Evolutionary conservation across 345 rosid genomes (phyloP), one percentile per base, ranked within the genome.

Genomic region (Angophora floribunda): DNA sequence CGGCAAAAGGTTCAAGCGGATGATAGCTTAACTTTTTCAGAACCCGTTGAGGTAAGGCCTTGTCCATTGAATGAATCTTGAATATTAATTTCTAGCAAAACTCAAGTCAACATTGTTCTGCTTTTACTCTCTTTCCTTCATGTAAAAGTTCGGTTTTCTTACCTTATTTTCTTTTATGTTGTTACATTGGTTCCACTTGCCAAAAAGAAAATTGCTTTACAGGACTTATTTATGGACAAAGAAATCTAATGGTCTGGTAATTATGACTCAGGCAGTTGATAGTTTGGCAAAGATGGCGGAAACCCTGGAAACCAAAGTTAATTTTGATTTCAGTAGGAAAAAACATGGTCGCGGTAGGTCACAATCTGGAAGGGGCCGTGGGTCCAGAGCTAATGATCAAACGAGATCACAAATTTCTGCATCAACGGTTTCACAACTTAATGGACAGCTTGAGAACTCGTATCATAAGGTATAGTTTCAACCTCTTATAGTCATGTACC

Each of bases 301-400:
- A 87, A 28, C 88, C 14, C 7, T 89, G 45, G 96, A 98, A 91
- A 89, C 90, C 85, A 98, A 94, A 93, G 90, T 91, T 55, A 87
- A 89, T 90, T 67, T 80, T 86, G 98, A 98, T 86, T 93, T 92
- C 49, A 91, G 87, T 92, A 94, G 93, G 93, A 95, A 94, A 93
- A 98, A 94, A 90, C 96, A 93, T 87, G 94, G 96, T 90, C 99
- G 99, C 75, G 98, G 98, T 57, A 95, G 99, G 90, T 98, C 93
- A 41, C 91, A 92, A 47, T 94, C 97, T 70, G 91, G 97, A 30
- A 94, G 99, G 93, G 99, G 98, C n/a, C 98, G 99, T 88, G 97
- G 97, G 91, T 94, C 97, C 87, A 95, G 92, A 92, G 89, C 90
- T 89, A 96, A 91, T 88, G 97, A 95, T 86, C 98, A 93, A 88